Percentiles rank a stretch among this genome's conserved stretches.
These are phyloP conservation scores for Trichoderma sp. DNA, from an alignment of 2,329 filamentous ascomycete species.

Conservation along the genomic window DNA sequence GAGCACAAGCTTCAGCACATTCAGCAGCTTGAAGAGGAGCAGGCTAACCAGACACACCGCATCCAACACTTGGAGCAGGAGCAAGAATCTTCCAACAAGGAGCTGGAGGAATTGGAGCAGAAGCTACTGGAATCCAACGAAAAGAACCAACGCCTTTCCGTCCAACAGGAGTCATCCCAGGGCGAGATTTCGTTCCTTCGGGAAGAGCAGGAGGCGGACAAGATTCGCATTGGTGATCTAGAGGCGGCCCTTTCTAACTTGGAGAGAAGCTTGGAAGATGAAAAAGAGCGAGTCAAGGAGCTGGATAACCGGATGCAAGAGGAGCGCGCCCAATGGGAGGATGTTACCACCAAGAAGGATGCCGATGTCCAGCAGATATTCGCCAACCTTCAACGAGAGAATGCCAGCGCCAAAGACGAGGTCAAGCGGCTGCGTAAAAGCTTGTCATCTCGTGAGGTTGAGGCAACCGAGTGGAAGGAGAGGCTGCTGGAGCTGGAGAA, in stretches of 20 bases:
- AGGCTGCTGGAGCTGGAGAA: conserved; percentile 85
- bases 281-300: conserved; percentile 72
- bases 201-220: conserved; percentile 95
- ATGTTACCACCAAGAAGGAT: conserved; percentile 84
- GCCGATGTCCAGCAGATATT: conserved; percentile 92
- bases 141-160: conserved; percentile 82
- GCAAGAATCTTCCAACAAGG: conserved; percentile 77
- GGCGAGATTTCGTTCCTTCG: conserved; percentile 91
- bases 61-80: conserved; percentile 84
- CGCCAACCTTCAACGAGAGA: conserved; percentile 86
- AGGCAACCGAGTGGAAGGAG: conserved; percentile 89
- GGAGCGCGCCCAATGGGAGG: conserved; percentile 82
- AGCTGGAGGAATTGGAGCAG: conserved; percentile 82
- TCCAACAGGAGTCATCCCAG: conserved; percentile 90
- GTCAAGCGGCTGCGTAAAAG: conserved; percentile 77
- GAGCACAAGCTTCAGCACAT: conserved; percentile 76
- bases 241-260: conserved; percentile 77
- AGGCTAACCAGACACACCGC: conserved; percentile 71
- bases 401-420: conserved; percentile 80
- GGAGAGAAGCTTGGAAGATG: conserved; percentile 78
- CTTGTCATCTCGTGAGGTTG: conserved; percentile 78
- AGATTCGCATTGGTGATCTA: conserved; percentile 94
- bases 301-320: conserved; percentile 72
- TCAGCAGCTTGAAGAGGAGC: conserved; percentile 76
- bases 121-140: conserved; percentile 80